These are phyloP conservation scores for Fusarium acutatum DNA, from an alignment of 2,329 filamentous ascomycete species.

Conservation along the genomic window DNA sequence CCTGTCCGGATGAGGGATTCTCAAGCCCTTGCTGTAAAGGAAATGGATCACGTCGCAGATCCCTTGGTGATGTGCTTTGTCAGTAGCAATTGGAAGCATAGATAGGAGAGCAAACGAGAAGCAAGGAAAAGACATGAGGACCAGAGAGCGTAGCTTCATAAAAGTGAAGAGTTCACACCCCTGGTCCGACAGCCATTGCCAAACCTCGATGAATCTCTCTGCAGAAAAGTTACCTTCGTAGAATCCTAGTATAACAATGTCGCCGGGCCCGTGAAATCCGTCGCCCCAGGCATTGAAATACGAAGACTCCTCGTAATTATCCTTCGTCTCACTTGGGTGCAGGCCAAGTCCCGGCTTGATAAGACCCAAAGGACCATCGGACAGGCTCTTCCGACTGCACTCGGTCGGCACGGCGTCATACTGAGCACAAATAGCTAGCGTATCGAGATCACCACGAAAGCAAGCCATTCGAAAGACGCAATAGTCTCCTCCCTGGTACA, in stretches of 20 bases:
- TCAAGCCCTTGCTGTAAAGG: background rate
- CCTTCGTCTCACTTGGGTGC: background rate
- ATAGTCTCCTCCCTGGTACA: background rate
- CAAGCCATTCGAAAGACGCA: background rate
- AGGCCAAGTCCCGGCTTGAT: background rate
- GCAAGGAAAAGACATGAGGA: too few relatives aligned
- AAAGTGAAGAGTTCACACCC: background rate
- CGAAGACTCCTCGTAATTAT: background rate
- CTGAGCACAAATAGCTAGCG: background rate
- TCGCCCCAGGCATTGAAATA: background rate
- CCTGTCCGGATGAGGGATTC: background rate
- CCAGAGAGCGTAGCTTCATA: background rate
- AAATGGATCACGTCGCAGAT: background rate
- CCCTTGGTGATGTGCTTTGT: background rate
- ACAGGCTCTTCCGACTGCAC: background rate
- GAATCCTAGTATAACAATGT: background rate
- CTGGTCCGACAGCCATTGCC: background rate
- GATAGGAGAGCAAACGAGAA: background rate
- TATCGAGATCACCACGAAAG: background rate
- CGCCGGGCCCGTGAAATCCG: background rate
- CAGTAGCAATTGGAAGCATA: background rate
- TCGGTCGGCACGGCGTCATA: background rate
- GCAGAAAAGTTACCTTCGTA: background rate
- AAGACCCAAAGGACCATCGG: background rate
- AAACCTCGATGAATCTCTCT: background rate